Percentiles rank a stretch among this genome's conserved stretches.
phyloP scores from a whole-genome alignment of 495 filamentous ascomycete species.

The Cenococcum geophilum region DNA sequence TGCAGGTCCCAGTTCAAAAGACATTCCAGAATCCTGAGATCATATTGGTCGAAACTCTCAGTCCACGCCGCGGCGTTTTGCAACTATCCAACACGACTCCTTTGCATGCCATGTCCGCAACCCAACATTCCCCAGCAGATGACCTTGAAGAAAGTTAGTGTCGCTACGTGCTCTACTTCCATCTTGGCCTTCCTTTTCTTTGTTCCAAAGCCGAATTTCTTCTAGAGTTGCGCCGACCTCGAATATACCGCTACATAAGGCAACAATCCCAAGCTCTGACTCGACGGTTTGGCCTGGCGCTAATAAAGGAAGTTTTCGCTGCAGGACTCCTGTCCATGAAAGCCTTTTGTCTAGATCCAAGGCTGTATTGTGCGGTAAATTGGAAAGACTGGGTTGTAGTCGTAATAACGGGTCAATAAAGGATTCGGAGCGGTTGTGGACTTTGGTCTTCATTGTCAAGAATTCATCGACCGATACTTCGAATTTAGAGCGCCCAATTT shows the following conservation, averaged over 20 bases:
- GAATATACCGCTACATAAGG: slow-evolving; percentile 72
- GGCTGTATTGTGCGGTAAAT: slow-evolving; percentile 65
- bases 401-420: slow-evolving; percentile 69
- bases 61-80: slow-evolving; percentile 29
- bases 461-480: slow-evolving; percentile 63
- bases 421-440: slow-evolving; percentile 64
- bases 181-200: slow-evolving; percentile 29
- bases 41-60: not conserved
- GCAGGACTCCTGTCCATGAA: slow-evolving; percentile 76
- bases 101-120: slow-evolving; percentile 68
- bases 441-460: slow-evolving; percentile 56
- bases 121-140: slow-evolving; percentile 51
- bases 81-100: slow-evolving; percentile 57
- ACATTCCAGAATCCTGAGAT: not conserved
- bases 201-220: slow-evolving; percentile 49
- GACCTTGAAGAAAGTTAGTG: slow-evolving; percentile 14
- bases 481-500: slow-evolving; percentile 48
- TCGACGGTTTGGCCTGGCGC: slow-evolving; percentile 53
- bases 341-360: slow-evolving; percentile 80
- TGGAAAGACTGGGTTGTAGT: slow-evolving; percentile 66
- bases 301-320: slow-evolving; percentile 52
- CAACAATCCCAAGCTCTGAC: slow-evolving; percentile 57
- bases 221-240: slow-evolving; percentile 77
- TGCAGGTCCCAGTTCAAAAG: too few species aligned
- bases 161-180: slow-evolving; percentile 14